Conservation (phyloP, 2,329 filamentous ascomycete species). For the Colletotrichum sp. region DNA sequence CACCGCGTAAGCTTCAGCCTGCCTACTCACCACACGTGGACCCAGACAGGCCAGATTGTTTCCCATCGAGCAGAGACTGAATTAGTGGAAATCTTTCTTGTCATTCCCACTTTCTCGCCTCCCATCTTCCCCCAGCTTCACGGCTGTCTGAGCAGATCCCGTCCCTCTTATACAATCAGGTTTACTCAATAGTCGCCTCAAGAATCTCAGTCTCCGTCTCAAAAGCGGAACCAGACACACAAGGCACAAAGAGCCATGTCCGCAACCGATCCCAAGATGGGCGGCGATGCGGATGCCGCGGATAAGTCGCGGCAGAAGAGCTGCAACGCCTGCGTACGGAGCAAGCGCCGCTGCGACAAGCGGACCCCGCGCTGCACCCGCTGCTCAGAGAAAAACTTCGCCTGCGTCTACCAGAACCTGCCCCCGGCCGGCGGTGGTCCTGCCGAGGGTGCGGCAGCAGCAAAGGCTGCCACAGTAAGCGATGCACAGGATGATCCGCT, state of each 20-base stretch:
- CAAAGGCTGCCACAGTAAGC: background rate
- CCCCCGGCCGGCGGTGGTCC: conserved; percentile 23
- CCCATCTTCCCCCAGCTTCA: background rate
- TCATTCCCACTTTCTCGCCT: background rate
- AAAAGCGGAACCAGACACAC: background rate
- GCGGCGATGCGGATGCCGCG: conserved; percentile 11
- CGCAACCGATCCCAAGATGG: background rate
- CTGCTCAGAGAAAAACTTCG: conserved; percentile 45
- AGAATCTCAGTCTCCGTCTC: background rate
- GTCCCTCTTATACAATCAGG: background rate
- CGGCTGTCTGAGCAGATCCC: background rate
- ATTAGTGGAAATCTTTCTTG: background rate
- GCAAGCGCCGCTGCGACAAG: conserved; percentile 55
- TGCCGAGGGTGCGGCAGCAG: background rate
- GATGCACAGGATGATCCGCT: background rate
- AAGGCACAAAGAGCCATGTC: background rate
- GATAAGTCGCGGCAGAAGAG: conserved; percentile 55
- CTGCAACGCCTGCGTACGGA: conserved; percentile 53
- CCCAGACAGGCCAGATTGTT: background rate
- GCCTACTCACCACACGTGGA: background rate
- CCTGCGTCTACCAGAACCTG: conserved; percentile 46
- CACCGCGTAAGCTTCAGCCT: background rate
- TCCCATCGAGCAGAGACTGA: background rate
- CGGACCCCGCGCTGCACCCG: conserved; percentile 45
- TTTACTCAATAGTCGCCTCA: background rate